Base-by-base conservation (phyloP, 1,284 basidiomycete genomes). In the Fistulinella cinereoalba region DNA sequence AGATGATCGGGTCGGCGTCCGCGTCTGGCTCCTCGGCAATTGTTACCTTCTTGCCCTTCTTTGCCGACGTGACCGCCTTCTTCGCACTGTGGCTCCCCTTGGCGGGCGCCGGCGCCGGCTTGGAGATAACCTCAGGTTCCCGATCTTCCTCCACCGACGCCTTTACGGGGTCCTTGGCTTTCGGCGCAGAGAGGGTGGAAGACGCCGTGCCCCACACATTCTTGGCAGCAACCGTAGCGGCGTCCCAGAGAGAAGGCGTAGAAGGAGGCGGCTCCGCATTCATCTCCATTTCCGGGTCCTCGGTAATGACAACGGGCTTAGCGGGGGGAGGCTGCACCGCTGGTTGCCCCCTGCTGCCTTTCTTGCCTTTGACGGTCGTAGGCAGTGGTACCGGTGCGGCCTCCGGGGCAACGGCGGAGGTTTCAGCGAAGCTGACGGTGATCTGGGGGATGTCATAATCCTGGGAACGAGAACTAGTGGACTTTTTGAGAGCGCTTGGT, bases 11-110 rank as follows among this genome's bases (percentile, higher is more conserved):
- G 18, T 70, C 69, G 3, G 61, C 69, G 28, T 76, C 76, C n/a
- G 74, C 70, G 37, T 77, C 73, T 0, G 68, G 64, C 15, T 75
- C 69, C 43, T 77, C 76, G 48, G 71, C 68, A n/a, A 78, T 66
- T n/a, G 66, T 73, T 37, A 72, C 72, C 16, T 62, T 62, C 53
- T 71, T 67, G 19, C 58, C 47, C 41, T 52, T 62, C 40, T 63
- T 63, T 25, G 43, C 28, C 1, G 46, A 37, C 32, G 49, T 24
- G 8, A 45, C 50, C 1, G 47, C 41, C 31, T 66, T 61, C 48
- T 65, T 74, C 47, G 62, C 19, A 19, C 27, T 37, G 28, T 11
- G 16, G n/a, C n/a, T 53, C 3, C 40, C 41, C 52, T 41, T 54
- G 13, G 52, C 19, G 1, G 45, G 46, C 36, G 43, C 42, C n/a